These are phyloP conservation scores for Pythium dissotocum DNA, from an alignment of 352 stramenopile species.

Conservation along the genomic window DNA sequence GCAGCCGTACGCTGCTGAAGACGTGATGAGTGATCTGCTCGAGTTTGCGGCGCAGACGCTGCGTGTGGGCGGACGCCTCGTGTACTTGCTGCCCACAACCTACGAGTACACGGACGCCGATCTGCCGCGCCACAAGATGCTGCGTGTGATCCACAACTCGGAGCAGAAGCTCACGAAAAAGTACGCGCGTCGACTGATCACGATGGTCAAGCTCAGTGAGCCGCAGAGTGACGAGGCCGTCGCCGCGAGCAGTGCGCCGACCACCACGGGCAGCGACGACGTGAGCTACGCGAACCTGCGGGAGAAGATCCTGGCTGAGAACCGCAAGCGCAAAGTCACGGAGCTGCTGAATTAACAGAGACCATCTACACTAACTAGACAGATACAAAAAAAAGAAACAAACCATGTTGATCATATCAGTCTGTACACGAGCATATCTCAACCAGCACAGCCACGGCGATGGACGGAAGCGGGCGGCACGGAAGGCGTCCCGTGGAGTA, in stretches of 20 bases:
- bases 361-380: too few relatives aligned
- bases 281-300: constrained; percentile 71
- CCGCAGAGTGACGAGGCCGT: constrained; percentile 22
- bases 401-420: constrained; percentile 1
- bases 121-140: constrained; percentile 67
- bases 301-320: constrained; percentile 57
- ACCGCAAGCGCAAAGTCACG: constrained; percentile 50
- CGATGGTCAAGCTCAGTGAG: constrained; percentile 73
- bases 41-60: constrained; percentile 86
- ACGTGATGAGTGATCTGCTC: constrained; percentile 97
- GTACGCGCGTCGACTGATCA: constrained; percentile 83
- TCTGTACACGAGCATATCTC: background rate
- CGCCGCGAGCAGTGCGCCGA: background rate
- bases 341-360: constrained; percentile 5
- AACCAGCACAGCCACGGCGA: background rate
- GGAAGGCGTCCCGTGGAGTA: constrained; percentile 3
- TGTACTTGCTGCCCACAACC: constrained; percentile 86
- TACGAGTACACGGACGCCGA: constrained; percentile 83
- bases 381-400: background rate
- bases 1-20: constrained; percentile 93
- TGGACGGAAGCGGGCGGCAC: constrained; percentile 10
- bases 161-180: constrained; percentile 86
- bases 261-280: constrained; percentile 29
- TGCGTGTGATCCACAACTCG: constrained; percentile 76
- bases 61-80: constrained; percentile 72